Percentiles rank a stretch among this genome's conserved stretches.
Evolutionary conservation across 2,329 filamentous ascomycete genomes (phyloP).

Genomic region (Paracoccidioides brasiliensis): DNA sequence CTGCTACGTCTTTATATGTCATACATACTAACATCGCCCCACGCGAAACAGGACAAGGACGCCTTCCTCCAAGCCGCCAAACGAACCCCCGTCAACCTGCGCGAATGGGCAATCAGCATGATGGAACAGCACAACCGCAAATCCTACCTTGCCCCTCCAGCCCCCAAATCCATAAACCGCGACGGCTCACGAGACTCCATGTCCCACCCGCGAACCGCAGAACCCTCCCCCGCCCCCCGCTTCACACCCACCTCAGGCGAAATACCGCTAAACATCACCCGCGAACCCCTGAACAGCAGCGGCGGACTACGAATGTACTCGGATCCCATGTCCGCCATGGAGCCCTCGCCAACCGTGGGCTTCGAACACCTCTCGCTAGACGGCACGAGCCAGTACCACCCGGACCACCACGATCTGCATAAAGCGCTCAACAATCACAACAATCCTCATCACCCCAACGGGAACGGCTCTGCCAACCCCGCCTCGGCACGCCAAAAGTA

Average conservation of each 20-base stretch:
- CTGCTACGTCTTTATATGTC: neutral
- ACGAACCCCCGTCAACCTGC: slow-evolving; percentile 83
- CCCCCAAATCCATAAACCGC: slow-evolving; percentile 62
- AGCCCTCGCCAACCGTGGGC: slow-evolving; percentile 22
- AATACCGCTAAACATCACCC: slow-evolving; percentile 46
- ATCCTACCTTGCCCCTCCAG: slow-evolving; percentile 75
- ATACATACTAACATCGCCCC: slow-evolving; percentile 14
- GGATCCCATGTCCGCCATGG: slow-evolving; percentile 13
- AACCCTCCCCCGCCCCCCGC: slow-evolving; percentile 33
- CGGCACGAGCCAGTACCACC: neutral
- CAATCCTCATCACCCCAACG: neutral
- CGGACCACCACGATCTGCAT: slow-evolving; percentile 4
- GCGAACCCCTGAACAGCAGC: slow-evolving; percentile 17
- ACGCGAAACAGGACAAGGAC: slow-evolving; percentile 58
- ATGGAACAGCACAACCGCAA: slow-evolving; percentile 94
- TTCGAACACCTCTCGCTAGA: slow-evolving; percentile 32
- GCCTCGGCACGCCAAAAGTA: slow-evolving; percentile 3
- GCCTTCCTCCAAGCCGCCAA: slow-evolving; percentile 94
- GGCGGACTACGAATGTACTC: slow-evolving; percentile 13
- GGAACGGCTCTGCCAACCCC: neutral
- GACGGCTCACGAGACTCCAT: slow-evolving; percentile 43
- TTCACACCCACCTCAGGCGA: slow-evolving; percentile 58
- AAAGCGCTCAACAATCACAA: neutral
- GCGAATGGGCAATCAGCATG: slow-evolving; percentile 84
- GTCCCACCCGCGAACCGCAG: slow-evolving; percentile 8